phyloP scores from a whole-genome alignment of 805 yeast genomes.

The Metschnikowia koreensis region DNA sequence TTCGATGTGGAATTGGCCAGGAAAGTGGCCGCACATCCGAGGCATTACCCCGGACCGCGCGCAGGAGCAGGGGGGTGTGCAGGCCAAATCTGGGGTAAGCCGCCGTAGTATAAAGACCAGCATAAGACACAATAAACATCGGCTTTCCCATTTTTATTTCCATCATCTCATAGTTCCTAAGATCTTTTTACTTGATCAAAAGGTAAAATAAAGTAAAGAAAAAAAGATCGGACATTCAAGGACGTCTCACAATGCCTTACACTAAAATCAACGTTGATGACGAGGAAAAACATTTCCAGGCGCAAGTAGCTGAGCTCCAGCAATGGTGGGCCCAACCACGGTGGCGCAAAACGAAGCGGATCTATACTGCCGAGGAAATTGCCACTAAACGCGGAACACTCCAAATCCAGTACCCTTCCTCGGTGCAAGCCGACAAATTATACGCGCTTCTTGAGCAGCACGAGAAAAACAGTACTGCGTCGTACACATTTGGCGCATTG shows the following conservation, averaged over 20 bases:
- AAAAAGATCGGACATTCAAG: no score
- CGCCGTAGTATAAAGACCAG: slow-evolving; percentile 10
- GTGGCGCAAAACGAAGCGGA: slow-evolving; percentile 85
- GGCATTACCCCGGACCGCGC: slow-evolving; percentile 13
- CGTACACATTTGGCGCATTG: slow-evolving; percentile 92
- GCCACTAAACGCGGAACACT: slow-evolving; percentile 84
- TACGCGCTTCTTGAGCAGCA: slow-evolving; percentile 69
- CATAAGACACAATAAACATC: neutral
- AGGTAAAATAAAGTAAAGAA: neutral
- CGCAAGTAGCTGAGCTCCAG: slow-evolving; percentile 70
- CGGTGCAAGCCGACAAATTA: slow-evolving; percentile 78
- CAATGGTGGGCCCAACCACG: slow-evolving; percentile 94
- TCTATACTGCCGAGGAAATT: slow-evolving; percentile 84
- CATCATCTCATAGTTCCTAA: no score
- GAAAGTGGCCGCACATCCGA: slow-evolving; percentile 13
- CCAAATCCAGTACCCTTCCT: slow-evolving; percentile 72
- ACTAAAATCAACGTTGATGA: slow-evolving; percentile 55
- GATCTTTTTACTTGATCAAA: neutral
- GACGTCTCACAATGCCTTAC: slow-evolving; percentile 42
- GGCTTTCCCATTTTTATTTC: neutral
- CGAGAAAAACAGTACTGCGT: slow-evolving; percentile 65
- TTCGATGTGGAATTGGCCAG: neutral
- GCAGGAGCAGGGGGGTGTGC: slow-evolving; percentile 6
- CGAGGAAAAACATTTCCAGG: slow-evolving; percentile 64
- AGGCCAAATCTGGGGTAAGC: slow-evolving; percentile 15